Percentiles rank a stretch among this genome's conserved stretches.
Conservation (phyloP, 2,329 filamentous ascomycete genomes). For the Alternaria gansuensis region DNA sequence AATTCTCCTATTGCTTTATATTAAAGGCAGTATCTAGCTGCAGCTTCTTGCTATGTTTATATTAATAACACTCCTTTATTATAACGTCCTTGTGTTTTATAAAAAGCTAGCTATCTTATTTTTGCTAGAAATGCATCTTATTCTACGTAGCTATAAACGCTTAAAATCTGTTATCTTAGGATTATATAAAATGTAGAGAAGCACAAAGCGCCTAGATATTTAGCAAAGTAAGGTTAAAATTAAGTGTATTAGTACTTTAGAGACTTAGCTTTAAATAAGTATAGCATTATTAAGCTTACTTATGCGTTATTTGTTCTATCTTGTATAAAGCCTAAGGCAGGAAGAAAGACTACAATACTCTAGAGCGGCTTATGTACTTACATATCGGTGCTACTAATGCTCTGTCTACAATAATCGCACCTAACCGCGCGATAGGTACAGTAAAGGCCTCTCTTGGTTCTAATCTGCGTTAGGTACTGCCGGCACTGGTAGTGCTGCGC, state of each 20-base stretch:
- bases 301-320: conserved; percentile 9
- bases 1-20: conserved; percentile 25
- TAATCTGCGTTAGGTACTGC: neutral
- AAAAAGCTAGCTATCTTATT: conserved; percentile 1
- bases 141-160: neutral
- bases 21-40: conserved; percentile 10
- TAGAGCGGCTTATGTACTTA: conserved; percentile 8
- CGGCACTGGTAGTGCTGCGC: conserved; percentile 8
- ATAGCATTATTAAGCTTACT: conserved; percentile 4
- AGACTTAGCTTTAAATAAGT: conserved; percentile 4
- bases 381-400: neutral
- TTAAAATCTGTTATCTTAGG: conserved; percentile 8
- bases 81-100: conserved; percentile 5
- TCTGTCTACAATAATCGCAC: no score
- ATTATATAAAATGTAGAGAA: conserved; percentile 4
- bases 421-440: no score
- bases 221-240: conserved; percentile 8
- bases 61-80: conserved; percentile 9
- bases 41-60: conserved; percentile 7
- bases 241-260: conserved; percentile 4
- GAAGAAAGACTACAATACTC: neutral
- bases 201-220: neutral
- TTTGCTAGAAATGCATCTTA: conserved; percentile 4
- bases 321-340: conserved; percentile 4
- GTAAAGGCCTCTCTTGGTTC: neutral